Percentiles rank a stretch among this genome's conserved stretches.
Conservation (phyloP, 2,329 filamentous ascomycete species). For the Tolypocladium cylindrosporum region DNA sequence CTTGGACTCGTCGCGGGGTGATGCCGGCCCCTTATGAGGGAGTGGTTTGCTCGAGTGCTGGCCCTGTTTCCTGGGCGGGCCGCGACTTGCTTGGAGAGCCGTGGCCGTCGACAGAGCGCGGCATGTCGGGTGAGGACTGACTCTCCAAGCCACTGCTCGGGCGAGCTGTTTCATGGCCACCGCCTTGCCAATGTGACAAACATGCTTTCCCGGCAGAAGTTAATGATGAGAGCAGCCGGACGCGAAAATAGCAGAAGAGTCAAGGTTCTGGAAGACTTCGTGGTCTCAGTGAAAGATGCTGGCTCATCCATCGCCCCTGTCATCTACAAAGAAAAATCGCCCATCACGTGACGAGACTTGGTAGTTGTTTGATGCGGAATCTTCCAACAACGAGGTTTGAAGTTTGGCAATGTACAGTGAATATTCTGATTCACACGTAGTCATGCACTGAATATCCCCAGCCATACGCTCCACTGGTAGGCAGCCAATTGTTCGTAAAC, state of each 20-base stretch:
- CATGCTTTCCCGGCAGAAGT: not conserved
- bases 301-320: not conserved
- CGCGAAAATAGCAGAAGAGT: not conserved
- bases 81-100: constrained; percentile 5
- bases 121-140: constrained; percentile 9
- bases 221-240: not conserved
- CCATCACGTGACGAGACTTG: not conserved
- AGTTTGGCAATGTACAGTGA: not conserved
- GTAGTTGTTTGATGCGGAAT: not conserved
- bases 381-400: too few species aligned
- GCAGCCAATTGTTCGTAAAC: not conserved
- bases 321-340: not conserved
- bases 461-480: too few species aligned
- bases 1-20: not conserved
- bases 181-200: not conserved
- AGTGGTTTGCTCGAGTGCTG: not conserved
- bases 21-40: not conserved
- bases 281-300: not conserved
- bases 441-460: not conserved
- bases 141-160: constrained; percentile 14
- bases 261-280: not conserved
- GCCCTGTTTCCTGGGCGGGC: not conserved
- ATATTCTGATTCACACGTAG: too few species aligned
- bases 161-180: constrained; percentile 19
- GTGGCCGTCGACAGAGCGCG: constrained; percentile 17